Conservation (phyloP, 768 basidiomycete genomes). For the Boletus rex-veris region DNA sequence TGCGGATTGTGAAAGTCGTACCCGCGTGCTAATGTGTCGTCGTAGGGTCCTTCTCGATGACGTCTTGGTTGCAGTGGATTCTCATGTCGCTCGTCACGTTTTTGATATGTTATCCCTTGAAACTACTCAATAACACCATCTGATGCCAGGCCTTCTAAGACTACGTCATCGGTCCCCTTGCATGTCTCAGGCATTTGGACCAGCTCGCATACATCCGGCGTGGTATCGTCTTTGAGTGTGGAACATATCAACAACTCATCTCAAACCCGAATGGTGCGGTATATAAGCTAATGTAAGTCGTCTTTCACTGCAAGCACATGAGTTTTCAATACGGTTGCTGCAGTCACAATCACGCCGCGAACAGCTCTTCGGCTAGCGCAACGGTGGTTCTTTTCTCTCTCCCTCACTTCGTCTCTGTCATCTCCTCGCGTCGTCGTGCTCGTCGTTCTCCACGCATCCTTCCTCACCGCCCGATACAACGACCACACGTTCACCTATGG, state of each 20-base stretch:
- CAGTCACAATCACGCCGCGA: constrained; percentile 47
- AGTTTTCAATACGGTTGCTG: neutral
- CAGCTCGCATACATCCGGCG: constrained; percentile 70
- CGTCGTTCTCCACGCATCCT: constrained; percentile 13
- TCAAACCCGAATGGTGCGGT: constrained; percentile 61
- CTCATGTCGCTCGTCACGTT: constrained; percentile 84
- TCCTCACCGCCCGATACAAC: constrained; percentile 14
- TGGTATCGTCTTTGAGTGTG: constrained; percentile 78
- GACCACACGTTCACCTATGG: constrained; percentile 42
- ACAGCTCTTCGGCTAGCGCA: constrained; percentile 35
- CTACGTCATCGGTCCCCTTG: constrained; percentile 81
- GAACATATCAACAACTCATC: constrained; percentile 61
- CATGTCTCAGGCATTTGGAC: constrained; percentile 79
- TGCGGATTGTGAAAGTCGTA: no score
- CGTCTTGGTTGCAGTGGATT: constrained; percentile 80
- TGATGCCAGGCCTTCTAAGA: constrained; percentile 41
- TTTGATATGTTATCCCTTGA: constrained; percentile 48
- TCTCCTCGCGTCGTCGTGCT: constrained; percentile 10
- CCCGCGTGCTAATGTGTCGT: neutral
- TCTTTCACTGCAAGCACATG: neutral
- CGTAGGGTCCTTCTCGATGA: constrained; percentile 79
- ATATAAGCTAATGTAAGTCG: constrained; percentile 68
- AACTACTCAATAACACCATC: neutral
- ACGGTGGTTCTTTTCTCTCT: constrained; percentile 34
- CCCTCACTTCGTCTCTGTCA: constrained; percentile 12